These are phyloP conservation scores for Pelargonium myrrhifolium DNA, from an alignment of 441 rosid genomes.

Conservation along the genomic window DNA sequence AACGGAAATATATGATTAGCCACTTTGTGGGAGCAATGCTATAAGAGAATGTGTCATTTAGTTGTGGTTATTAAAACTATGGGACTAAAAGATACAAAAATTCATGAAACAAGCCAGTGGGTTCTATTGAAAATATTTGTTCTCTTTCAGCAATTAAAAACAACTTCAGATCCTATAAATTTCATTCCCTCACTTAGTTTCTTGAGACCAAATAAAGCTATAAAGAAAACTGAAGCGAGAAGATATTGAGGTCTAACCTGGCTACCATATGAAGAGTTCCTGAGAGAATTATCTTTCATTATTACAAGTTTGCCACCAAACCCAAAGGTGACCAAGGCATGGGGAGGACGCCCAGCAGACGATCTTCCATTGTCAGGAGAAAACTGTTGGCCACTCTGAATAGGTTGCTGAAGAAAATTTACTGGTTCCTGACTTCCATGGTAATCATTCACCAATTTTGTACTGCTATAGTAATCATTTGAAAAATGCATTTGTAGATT, in stretches of 20 bases:
- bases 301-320: slow-evolving; percentile 93
- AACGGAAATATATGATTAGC: slow-evolving; percentile 25
- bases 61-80: neutral
- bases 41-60: neutral
- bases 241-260: slow-evolving; percentile 53
- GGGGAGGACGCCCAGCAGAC: slow-evolving; percentile 93
- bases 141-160: too few relatives aligned
- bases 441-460: slow-evolving; percentile 39
- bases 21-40: neutral
- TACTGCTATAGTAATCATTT: slow-evolving; percentile 43
- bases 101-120: neutral
- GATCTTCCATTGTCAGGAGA: slow-evolving; percentile 51
- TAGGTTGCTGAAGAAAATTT: slow-evolving; percentile 37
- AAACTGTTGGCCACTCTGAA: slow-evolving; percentile 49
- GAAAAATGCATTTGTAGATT: slow-evolving; percentile 42
- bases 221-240: slow-evolving; percentile 4
- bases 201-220: slow-evolving; percentile 4
- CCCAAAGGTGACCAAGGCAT: slow-evolving; percentile 82
- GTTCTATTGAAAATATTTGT: neutral
- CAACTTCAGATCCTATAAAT: neutral
- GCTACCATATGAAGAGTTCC: slow-evolving; percentile 48
- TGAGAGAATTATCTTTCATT: slow-evolving; percentile 53
- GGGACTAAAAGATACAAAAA: neutral
- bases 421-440: slow-evolving; percentile 41
- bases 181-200: neutral